Conservation (phyloP, 495 filamentous ascomycete genomes). For the Tuber microsphaerosporum region DNA sequence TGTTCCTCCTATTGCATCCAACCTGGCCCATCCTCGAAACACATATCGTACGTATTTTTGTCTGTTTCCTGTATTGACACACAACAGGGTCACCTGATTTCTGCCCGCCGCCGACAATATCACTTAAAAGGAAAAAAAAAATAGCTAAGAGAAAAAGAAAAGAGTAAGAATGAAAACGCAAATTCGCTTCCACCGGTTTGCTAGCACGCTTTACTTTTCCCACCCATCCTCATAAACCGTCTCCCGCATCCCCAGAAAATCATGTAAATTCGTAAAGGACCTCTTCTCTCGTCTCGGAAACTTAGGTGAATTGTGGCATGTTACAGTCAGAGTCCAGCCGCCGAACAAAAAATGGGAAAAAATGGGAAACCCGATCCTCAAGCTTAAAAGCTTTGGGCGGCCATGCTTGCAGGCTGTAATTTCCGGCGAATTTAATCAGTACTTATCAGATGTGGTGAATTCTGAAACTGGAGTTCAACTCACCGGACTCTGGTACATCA, state of each 20-base stretch:
- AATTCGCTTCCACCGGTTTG: background rate
- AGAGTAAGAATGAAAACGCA: background rate
- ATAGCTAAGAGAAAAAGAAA: background rate
- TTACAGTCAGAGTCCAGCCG: background rate
- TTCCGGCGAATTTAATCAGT: slow-evolving; percentile 13
- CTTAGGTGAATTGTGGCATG: background rate
- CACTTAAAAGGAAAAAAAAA: background rate
- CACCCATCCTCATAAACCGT: background rate
- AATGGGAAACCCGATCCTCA: background rate
- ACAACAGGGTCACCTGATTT: background rate
- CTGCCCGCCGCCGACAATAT: background rate
- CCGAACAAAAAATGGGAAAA: background rate
- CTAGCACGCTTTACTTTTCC: background rate
- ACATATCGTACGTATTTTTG: background rate
- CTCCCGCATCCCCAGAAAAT: background rate
- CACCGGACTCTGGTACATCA: slow-evolving; percentile 41
- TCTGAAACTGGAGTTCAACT: slow-evolving; percentile 11
- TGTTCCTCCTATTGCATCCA: background rate
- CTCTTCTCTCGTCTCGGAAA: background rate
- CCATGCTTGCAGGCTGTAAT: slow-evolving; percentile 37
- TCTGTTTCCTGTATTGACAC: background rate
- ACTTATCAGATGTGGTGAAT: background rate
- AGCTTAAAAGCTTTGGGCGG: slow-evolving; percentile 38
- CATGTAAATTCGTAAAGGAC: slow-evolving; percentile 1
- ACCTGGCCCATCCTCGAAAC: background rate